Percentiles rank a stretch among this genome's conserved stretches.
These are phyloP conservation scores for Pochonia chlamydosporia DNA, from an alignment of 2,329 filamentous ascomycete species.

Conservation along the genomic window DNA sequence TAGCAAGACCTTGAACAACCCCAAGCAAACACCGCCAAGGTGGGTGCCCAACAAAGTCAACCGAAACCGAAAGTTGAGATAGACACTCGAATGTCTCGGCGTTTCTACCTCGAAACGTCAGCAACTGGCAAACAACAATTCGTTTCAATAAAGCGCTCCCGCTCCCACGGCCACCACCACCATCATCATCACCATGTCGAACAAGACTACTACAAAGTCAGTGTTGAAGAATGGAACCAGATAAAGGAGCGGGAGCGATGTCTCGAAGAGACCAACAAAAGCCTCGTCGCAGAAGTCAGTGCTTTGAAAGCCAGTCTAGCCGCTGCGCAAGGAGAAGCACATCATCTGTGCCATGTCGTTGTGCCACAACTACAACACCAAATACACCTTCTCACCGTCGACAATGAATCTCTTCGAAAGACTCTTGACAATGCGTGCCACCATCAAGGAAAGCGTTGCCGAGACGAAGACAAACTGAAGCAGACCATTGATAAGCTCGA, in stretches of 20 bases:
- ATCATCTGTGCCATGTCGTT: slow-evolving; percentile 24
- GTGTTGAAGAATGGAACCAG: slow-evolving; percentile 29
- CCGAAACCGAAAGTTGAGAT: neutral
- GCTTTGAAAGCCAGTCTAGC: slow-evolving; percentile 30
- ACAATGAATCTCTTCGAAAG: slow-evolving; percentile 34
- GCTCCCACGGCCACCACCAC: slow-evolving; percentile 25
- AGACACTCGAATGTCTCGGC: slow-evolving; percentile 25
- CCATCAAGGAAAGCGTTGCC: slow-evolving; percentile 21
- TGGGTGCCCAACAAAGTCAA: slow-evolving; percentile 12
- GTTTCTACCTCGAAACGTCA: slow-evolving; percentile 30
- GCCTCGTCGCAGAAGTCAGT: slow-evolving; percentile 24
- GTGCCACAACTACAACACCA: slow-evolving; percentile 32
- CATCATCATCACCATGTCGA: slow-evolving; percentile 23
- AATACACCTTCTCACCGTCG: slow-evolving; percentile 27
- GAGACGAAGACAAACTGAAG: slow-evolving; percentile 24
- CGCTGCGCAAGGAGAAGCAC: slow-evolving; percentile 27
- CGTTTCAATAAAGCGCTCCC: slow-evolving; percentile 33
- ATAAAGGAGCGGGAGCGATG: slow-evolving; percentile 30
- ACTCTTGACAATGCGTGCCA: slow-evolving; percentile 27
- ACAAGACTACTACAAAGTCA: slow-evolving; percentile 29
- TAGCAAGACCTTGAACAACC: neutral
- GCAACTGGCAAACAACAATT: slow-evolving; percentile 28
- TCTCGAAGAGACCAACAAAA: slow-evolving; percentile 28
- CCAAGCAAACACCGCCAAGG: slow-evolving; percentile 9
- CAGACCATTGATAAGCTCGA: slow-evolving; percentile 26